Evolutionary conservation across 2,329 filamentous ascomycete species (phyloP).

Genomic region (Neofusicoccum umdonicola): DNA sequence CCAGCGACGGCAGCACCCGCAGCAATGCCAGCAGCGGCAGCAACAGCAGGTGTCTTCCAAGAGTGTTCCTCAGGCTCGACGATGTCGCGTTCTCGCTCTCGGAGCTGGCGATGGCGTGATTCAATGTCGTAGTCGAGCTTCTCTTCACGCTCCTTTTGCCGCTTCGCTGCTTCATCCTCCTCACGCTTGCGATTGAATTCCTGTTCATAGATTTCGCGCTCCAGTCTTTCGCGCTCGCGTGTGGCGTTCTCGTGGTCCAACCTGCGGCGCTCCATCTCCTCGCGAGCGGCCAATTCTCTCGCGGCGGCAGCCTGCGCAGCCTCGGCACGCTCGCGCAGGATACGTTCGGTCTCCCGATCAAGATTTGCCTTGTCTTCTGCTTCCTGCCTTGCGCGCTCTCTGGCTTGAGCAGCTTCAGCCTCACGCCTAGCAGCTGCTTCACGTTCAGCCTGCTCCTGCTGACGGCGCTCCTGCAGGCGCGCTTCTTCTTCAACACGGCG

Average conservation of each 20-base stretch:
- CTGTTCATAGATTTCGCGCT: constrained; percentile 21
- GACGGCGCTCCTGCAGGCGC: constrained; percentile 28
- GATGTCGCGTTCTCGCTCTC: constrained; percentile 33
- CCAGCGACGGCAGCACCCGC: constrained; percentile 23
- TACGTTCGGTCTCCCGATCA: constrained; percentile 32
- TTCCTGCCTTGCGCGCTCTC: constrained; percentile 23
- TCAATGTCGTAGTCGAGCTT: constrained; percentile 22
- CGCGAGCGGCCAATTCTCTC: constrained; percentile 26
- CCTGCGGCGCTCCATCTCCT: constrained; percentile 25
- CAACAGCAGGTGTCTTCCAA: constrained; percentile 31
- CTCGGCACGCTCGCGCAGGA: constrained; percentile 28
- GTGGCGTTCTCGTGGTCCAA: constrained; percentile 19
- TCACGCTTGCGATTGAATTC: constrained; percentile 13
- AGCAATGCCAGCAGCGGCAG: constrained; percentile 36
- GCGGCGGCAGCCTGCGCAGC: constrained; percentile 20
- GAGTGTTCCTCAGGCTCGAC: constrained; percentile 26
- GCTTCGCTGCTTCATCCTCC: constrained; percentile 20
- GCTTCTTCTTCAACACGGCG: constrained; percentile 14
- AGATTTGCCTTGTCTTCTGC: constrained; percentile 23
- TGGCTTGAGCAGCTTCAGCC: constrained; percentile 23
- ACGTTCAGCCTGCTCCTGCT: constrained; percentile 21
- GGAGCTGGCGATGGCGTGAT: constrained; percentile 32
- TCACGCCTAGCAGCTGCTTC: constrained; percentile 23
- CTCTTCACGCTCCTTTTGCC: constrained; percentile 24
- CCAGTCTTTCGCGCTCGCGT: constrained; percentile 23